Base-by-base conservation (phyloP, 768 basidiomycete genomes). In the Leccinum uliginosum region DNA sequence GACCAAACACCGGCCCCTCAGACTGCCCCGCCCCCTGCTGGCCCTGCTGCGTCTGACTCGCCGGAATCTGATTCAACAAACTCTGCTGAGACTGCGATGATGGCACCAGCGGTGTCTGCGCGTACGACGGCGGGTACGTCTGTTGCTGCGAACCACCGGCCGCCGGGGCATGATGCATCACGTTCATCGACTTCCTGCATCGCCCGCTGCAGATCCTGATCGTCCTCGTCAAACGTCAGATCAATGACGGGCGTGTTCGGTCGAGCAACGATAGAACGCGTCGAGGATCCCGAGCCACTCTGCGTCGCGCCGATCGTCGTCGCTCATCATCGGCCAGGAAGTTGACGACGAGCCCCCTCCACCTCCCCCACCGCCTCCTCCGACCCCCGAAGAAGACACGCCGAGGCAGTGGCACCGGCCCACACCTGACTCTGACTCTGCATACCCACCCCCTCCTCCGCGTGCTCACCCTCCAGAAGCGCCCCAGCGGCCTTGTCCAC, bases 221-320 rank as follows among this genome's bases (percentile, higher is more conserved):
- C 78, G n/a, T 82, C 78, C 15, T 83, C 81, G 24, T 86, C 85
- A 7, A 62, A 72, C 4, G 85, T 88, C 45, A 89, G 75, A 69
- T 89, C 86, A 45, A 88, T 85, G 6, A 76, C 62, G 3, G 71
- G 70, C 24, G 70, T 67, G 30, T 64, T 71, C 2, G 67, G 64
- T 6, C 72, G 60, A 26, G 57, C 63, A 27, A 48, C 38, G n/a
- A 40, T 8, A 40, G 38, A 40, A 40, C 40, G 40, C 46, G 21
- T 17, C 24, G 24, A 17, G 9, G 46, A 48, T 4, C 46, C 46
- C 17, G 46, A 48, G 11, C 46, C 46, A 15, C 14, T 11, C 26
- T 12, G 27, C 2, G 24, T 51, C 12, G 56, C 19, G 6, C 32
- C 58, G 11, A 43, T 43, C 40, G 19, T 43, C 40, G 19, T 19